Evolutionary conservation across 2,329 filamentous ascomycete genomes (phyloP).

Genomic region (Fonsecaea nubica): DNA sequence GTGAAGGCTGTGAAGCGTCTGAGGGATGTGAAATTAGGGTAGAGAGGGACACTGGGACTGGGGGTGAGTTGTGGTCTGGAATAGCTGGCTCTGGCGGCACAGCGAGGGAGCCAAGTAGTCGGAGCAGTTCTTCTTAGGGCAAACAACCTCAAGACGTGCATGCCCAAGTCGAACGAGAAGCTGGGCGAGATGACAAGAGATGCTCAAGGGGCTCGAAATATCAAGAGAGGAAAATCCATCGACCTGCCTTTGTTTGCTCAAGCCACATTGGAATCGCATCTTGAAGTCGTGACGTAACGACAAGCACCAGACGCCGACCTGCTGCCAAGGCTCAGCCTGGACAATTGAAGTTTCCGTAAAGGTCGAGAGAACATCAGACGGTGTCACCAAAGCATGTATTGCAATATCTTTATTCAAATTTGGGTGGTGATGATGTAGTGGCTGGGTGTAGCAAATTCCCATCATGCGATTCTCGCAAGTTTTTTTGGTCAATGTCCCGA

Average conservation of each 20-base stretch:
- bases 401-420: no score
- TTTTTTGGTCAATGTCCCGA: no score
- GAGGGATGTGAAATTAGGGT: background rate
- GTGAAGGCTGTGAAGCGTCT: background rate
- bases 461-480: no score
- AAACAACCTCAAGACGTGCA: background rate
- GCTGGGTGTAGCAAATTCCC: no score
- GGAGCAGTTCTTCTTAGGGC: background rate
- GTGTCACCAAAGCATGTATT: background rate
- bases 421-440: no score
- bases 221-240: background rate
- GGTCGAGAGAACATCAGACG: background rate
- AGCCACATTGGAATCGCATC: background rate
- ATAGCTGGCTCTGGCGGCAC: background rate
- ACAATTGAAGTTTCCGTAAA: background rate
- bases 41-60: background rate
- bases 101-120: background rate
- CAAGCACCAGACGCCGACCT: background rate
- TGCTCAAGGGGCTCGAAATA: background rate
- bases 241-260: background rate
- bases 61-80: background rate
- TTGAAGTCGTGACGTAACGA: constrained; percentile 25
- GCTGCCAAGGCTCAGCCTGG: constrained; percentile 13
- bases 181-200: background rate
- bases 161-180: background rate